Evolutionary conservation across 768 basidiomycete genomes (phyloP).

Genomic region (Phaeotremella fagi): DNA sequence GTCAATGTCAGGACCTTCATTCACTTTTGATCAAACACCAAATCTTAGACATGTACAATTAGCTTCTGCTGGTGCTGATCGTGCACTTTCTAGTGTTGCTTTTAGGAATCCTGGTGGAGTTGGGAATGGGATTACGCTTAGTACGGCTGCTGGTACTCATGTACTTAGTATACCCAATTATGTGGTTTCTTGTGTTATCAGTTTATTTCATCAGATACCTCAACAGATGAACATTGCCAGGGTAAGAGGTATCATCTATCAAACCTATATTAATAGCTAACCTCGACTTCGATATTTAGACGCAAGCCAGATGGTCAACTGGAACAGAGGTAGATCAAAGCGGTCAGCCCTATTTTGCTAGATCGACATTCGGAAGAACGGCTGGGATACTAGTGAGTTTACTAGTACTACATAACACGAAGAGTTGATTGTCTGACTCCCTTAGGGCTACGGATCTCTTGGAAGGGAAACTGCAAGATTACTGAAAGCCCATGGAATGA

Average conservation of each 20-base stretch:
- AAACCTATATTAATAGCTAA: not conserved
- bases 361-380: constrained; percentile 30
- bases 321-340: constrained; percentile 20
- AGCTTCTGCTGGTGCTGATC: constrained; percentile 32
- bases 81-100: constrained; percentile 1
- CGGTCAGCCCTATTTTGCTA: constrained; percentile 23
- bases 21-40: constrained; percentile 19
- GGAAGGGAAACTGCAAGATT: constrained; percentile 45
- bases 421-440: not conserved
- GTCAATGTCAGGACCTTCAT: constrained; percentile 14
- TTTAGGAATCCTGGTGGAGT: constrained; percentile 1
- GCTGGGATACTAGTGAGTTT: constrained; percentile 39
- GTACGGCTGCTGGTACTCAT: constrained; percentile 44
- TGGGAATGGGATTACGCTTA: constrained; percentile 24
- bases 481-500: constrained; percentile 38
- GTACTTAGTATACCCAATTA: constrained; percentile 42
- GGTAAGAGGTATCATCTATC: constrained; percentile 11
- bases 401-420: not conserved
- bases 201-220: constrained; percentile 31
- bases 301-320: constrained; percentile 24
- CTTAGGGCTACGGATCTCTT: constrained; percentile 43
- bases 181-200: constrained; percentile 28
- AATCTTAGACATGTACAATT: constrained; percentile 39
- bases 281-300: constrained; percentile 6
- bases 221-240: constrained; percentile 24